Evolutionary conservation across 2,329 filamentous ascomycete genomes (phyloP), one percentile per base, ranked within the genome.

Genomic region (Colletotrichum melonis): DNA sequence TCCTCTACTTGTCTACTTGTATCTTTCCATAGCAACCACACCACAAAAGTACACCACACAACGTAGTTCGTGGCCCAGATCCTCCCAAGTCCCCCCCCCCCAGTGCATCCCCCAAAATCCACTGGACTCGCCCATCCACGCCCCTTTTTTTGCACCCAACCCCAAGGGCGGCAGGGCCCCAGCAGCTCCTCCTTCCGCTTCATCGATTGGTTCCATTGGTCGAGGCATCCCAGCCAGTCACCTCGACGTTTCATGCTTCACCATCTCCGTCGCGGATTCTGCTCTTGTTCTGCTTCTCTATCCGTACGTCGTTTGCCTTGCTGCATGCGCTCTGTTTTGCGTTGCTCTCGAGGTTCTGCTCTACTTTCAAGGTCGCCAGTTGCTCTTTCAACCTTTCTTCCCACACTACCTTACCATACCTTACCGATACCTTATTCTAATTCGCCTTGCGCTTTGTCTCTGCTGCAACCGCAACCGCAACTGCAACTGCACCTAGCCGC

Each of bases 171-270:
- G 14, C 69, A 60, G 38, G 38, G 38, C 38, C 38, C 38, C 69
- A 60, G 26, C 57, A 28, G 28, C 69, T 62, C 55, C 46, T 49
- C 57, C 35, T 54, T 28, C 49, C 68, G 55, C 35, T 54, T 14
- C 60, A 16, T 49, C 72, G 52, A 78, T 78, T 78, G 77, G 76
- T 69, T 56, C 72, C 58, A 78, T 78, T 78, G 77, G 76, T 69
- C 58, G 67, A 64, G 28, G 52, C 57, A 76, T 70, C 76, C 76
- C 73, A 76, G 76, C 70, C 74, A 67, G 57, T 67, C 74, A 73
- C 76, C 75, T 75, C 76, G 67, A 78, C 78, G 79, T 80, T 81
- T 81, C 79, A 81, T 75, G 74, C 77, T 69, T 76, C 74, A 77
- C 75, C 73, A 76, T 74, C 68, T 63, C 74, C 76, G 79, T 80